A percentile compares a stretch with the other conserved stretches of the same genome.
Conservation (phyloP, 2,329 filamentous ascomycete genomes). For the Cladophialophora psammophila region DNA sequence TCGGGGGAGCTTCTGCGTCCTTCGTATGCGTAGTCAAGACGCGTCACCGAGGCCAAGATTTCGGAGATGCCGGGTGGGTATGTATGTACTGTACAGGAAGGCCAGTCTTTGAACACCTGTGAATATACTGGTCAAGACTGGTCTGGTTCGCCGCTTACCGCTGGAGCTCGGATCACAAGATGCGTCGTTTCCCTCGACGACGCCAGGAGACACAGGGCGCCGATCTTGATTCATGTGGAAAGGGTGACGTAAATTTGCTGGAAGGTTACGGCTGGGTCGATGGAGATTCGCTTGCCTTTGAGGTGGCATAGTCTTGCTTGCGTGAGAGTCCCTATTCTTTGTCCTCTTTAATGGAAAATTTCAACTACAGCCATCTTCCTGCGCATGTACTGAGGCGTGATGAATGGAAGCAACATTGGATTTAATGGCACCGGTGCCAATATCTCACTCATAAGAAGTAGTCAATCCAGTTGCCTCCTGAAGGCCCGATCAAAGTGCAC, state of each 20-base stretch:
- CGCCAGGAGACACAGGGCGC: slow-evolving; percentile 69
- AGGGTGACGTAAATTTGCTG: slow-evolving; percentile 77
- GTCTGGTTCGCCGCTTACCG: slow-evolving; percentile 29
- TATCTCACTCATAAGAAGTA: slow-evolving; percentile 61
- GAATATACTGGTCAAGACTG: not conserved
- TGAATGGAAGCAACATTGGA: slow-evolving; percentile 67
- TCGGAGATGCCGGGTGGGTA: slow-evolving; percentile 57
- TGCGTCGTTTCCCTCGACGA: slow-evolving; percentile 50
- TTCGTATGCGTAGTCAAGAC: slow-evolving; percentile 75
- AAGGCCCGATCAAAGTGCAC: slow-evolving; percentile 66
- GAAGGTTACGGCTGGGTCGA: slow-evolving; percentile 71
- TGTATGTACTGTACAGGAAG: slow-evolving; percentile 46
- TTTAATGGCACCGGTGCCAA: slow-evolving; percentile 73
- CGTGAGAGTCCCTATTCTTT: not conserved
- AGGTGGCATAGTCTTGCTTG: slow-evolving; percentile 45
- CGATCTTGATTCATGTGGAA: slow-evolving; percentile 76
- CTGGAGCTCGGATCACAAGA: slow-evolving; percentile 55
- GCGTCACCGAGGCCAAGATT: slow-evolving; percentile 69
- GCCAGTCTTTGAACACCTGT: not conserved
- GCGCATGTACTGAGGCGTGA: slow-evolving; percentile 70
- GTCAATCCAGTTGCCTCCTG: slow-evolving; percentile 60
- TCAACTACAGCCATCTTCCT: slow-evolving; percentile 58
- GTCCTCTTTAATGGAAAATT: not conserved
- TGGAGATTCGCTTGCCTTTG: slow-evolving; percentile 65
- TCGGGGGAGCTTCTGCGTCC: slow-evolving; percentile 75